These are phyloP conservation scores for Lactarius akahatsu DNA, from an alignment of 768 basidiomycete species.

Conservation along the genomic window DNA sequence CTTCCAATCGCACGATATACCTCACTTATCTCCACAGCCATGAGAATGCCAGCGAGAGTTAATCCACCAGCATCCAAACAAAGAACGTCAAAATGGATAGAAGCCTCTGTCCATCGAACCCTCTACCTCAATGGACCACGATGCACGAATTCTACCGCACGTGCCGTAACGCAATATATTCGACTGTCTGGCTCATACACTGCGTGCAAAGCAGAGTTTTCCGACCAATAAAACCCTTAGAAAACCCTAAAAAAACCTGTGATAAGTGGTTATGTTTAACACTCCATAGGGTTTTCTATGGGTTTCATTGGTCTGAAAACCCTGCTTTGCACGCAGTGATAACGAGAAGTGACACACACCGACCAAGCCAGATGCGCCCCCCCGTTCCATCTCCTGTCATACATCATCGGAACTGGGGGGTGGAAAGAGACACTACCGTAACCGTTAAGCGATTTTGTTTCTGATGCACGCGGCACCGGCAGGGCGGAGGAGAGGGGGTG, in stretches of 20 bases:
- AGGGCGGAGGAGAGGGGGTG: constrained; percentile 3
- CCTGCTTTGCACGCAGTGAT: too few relatives aligned
- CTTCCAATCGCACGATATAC: constrained; percentile 14
- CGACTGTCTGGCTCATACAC: background rate
- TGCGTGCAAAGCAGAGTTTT: too few relatives aligned
- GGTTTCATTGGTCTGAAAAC: too few relatives aligned
- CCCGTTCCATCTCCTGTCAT: constrained; percentile 4
- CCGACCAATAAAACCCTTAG: too few relatives aligned
- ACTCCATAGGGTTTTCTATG: too few relatives aligned
- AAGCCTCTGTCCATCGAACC: constrained; percentile 1
- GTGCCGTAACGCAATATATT: background rate
- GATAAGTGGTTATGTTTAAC: too few relatives aligned
- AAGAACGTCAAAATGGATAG: constrained; percentile 1
- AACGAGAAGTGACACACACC: background rate
- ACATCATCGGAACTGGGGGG: background rate
- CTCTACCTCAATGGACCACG: constrained; percentile 1
- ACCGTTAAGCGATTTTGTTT: constrained; percentile 1
- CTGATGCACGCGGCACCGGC: constrained; percentile 2
- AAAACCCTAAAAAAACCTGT: too few relatives aligned
- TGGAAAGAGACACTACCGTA: background rate
- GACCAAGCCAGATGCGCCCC: background rate
- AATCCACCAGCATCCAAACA: background rate
- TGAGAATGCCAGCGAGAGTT: background rate
- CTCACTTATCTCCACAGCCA: background rate
- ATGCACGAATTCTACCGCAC: constrained; percentile 4